A percentile compares a stretch with the other conserved stretches of the same genome.
Evolutionary conservation across 345 rosid genomes (phyloP).

Genomic region (Citrus trifoliata): DNA sequence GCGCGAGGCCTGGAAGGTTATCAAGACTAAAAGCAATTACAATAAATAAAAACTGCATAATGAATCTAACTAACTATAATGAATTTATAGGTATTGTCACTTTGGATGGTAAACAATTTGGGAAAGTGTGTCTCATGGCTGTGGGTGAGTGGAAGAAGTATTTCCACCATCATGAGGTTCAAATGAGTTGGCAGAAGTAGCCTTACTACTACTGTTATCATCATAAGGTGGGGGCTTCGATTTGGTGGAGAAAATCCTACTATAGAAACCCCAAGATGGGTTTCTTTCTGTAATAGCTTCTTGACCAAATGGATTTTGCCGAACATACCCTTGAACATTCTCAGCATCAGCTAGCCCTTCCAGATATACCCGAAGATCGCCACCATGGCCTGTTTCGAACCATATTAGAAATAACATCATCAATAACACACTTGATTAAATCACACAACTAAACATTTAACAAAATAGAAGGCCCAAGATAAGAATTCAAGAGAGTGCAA

Average conservation of each 20-base stretch:
- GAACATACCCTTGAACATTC: slow-evolving; percentile 59
- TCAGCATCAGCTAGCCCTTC: slow-evolving; percentile 54
- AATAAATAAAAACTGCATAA: neutral
- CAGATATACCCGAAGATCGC: slow-evolving; percentile 70
- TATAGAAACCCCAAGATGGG: slow-evolving; percentile 56
- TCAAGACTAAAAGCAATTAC: neutral
- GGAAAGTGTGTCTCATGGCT: neutral
- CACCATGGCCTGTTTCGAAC: slow-evolving; percentile 59
- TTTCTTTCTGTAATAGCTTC: slow-evolving; percentile 51
- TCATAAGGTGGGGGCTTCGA: neutral
- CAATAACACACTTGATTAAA: neutral
- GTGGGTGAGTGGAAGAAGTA: neutral
- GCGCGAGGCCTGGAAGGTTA: neutral
- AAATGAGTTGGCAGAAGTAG: neutral
- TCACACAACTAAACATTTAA: neutral
- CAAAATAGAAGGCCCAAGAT: neutral
- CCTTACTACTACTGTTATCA: neutral
- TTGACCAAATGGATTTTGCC: slow-evolving; percentile 79
- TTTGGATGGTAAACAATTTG: neutral
- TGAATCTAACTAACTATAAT: neutral
- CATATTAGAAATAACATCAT: neutral
- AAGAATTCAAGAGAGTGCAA: neutral
- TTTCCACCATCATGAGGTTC: neutral
- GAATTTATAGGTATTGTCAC: neutral
- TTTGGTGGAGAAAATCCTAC: slow-evolving; percentile 26